Conservation (phyloP, 179 eudicot genomes). For the Beta lomatogona region DNA sequence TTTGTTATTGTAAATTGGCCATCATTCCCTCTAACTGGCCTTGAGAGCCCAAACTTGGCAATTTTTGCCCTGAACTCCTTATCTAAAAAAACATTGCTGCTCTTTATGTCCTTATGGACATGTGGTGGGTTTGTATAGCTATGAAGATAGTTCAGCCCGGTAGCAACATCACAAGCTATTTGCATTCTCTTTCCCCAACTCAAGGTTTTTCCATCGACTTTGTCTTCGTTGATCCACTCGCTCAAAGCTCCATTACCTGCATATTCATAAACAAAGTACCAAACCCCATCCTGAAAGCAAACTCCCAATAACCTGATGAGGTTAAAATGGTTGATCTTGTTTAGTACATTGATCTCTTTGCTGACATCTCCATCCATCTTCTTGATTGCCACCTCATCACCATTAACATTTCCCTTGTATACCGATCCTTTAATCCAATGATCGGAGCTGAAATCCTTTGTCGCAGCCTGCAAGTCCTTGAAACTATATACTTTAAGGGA, state of each 20-base stretch:
- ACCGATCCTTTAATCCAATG: slow-evolving; percentile 50
- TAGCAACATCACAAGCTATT: slow-evolving; percentile 46
- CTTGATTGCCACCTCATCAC: slow-evolving; percentile 52
- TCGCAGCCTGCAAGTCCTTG: slow-evolving; percentile 54
- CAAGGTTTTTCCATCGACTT: slow-evolving; percentile 14
- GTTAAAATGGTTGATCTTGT: slow-evolving; percentile 67
- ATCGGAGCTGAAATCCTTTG: slow-evolving; percentile 48
- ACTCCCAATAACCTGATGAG: slow-evolving; percentile 56
- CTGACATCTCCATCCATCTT: slow-evolving; percentile 41
- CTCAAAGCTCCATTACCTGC: slow-evolving; percentile 56
- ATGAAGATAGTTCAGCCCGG: slow-evolving; percentile 52
- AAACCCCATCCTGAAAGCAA: slow-evolving; percentile 41
- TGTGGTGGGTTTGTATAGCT: slow-evolving; percentile 53
- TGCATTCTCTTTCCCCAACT: slow-evolving; percentile 46
- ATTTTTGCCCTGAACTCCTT: slow-evolving; percentile 51
- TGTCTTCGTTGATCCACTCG: slow-evolving; percentile 48
- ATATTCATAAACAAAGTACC: slow-evolving; percentile 63
- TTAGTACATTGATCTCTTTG: slow-evolving; percentile 51
- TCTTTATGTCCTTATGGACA: slow-evolving; percentile 51
- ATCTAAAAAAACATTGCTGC: slow-evolving; percentile 48
- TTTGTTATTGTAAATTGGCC: slow-evolving; percentile 33
- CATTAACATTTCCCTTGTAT: slow-evolving; percentile 47
- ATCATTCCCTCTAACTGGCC: slow-evolving; percentile 34
- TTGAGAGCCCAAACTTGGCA: slow-evolving; percentile 54
- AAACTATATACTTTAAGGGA: slow-evolving; percentile 47